Evolutionary conservation across 495 filamentous ascomycete genomes (phyloP).

Genomic region (Diplogelasinospora grovesii): DNA sequence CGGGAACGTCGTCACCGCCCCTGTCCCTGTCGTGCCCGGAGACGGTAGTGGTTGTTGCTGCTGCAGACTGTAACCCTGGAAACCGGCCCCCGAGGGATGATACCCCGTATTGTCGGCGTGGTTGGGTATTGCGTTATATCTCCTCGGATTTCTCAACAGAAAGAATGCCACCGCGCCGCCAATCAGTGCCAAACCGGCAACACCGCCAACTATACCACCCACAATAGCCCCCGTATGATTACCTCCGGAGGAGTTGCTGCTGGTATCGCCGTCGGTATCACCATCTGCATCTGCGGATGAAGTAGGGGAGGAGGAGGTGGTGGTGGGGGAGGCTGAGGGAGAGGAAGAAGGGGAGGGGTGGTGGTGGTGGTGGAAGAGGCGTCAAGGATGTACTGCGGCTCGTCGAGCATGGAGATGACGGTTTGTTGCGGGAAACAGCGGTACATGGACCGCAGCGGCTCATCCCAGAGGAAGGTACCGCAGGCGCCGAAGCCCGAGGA

Average conservation of each 20-base stretch:
- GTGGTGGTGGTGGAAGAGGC: slow-evolving; percentile 8
- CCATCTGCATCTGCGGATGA: background rate
- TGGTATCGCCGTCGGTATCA: slow-evolving; percentile 1
- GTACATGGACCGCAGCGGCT: slow-evolving; percentile 27
- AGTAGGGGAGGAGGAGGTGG: background rate
- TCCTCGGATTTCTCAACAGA: slow-evolving; percentile 16
- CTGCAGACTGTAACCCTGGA: too few relatives aligned
- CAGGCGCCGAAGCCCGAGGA: slow-evolving; percentile 20
- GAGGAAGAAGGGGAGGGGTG: slow-evolving; percentile 1
- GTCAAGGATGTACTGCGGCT: slow-evolving; percentile 24
- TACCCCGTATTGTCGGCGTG: slow-evolving; percentile 5
- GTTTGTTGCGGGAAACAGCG: slow-evolving; percentile 20
- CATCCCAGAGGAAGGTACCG: slow-evolving; percentile 32
- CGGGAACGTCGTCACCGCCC: background rate
- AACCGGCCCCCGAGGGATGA: too few relatives aligned
- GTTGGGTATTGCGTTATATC: slow-evolving; percentile 17
- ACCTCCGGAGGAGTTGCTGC: background rate
- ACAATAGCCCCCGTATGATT: slow-evolving; percentile 22
- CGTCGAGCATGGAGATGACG: slow-evolving; percentile 24
- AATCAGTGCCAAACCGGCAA: slow-evolving; percentile 16
- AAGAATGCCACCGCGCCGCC: slow-evolving; percentile 13
- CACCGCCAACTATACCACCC: slow-evolving; percentile 24
- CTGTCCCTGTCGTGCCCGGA: background rate
- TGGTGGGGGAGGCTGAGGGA: background rate
- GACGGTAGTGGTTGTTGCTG: too few relatives aligned